Percentiles rank a stretch among this genome's conserved stretches.
Conservation (phyloP, 768 basidiomycete species). For the Pleurotus cornucopiae region DNA sequence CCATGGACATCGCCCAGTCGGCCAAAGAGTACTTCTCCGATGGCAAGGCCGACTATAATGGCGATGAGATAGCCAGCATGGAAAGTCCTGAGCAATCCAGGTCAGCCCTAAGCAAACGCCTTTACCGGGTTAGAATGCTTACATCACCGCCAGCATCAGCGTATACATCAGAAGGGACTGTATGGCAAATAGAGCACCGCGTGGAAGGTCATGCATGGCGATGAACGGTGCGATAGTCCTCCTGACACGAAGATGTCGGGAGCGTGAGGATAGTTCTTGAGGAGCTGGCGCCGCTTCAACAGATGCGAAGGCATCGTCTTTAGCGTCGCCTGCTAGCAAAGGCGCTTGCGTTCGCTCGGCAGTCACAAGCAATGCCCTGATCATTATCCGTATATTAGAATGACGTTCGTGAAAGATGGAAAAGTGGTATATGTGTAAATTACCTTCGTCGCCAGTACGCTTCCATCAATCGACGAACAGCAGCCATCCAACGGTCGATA, state of each 20-base stretch:
- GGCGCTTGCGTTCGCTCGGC: not conserved
- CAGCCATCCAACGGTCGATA: conserved; percentile 66
- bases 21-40: conserved; percentile 75
- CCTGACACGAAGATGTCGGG: conserved; percentile 9
- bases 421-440: conserved; percentile 7
- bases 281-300: not conserved
- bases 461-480: conserved; percentile 49
- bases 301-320: not conserved
- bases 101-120: not conserved
- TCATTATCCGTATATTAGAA: not conserved
- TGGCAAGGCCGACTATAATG: conserved; percentile 63
- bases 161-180: conserved; percentile 62
- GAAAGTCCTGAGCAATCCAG: conserved; percentile 64
- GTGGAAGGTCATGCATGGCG: conserved; percentile 59
- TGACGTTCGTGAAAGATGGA: not conserved
- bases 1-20: conserved; percentile 33
- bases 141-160: conserved; percentile 85
- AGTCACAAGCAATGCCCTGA: conserved; percentile 1
- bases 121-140: conserved; percentile 21
- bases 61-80: conserved; percentile 74
- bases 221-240: conserved; percentile 62
- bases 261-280: not conserved
- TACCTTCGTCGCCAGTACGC: conserved; percentile 59
- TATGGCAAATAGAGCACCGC: conserved; percentile 60
- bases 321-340: not conserved